These are phyloP conservation scores for Waltiozyma sp. DNA, from an alignment of 1,139 yeast genomes.

Conservation along the genomic window DNA sequence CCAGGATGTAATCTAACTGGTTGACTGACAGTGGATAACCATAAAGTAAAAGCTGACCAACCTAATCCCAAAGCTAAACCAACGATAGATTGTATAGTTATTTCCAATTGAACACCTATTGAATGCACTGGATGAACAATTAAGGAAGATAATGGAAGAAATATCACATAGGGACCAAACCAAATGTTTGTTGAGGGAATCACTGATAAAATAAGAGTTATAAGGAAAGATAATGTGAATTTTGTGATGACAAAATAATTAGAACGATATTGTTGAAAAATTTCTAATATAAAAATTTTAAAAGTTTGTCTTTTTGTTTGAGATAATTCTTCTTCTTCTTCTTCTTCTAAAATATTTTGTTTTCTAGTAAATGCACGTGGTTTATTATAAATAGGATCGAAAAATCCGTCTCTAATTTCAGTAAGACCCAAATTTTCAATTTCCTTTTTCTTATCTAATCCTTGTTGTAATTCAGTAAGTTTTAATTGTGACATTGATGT, in stretches of 20 bases:
- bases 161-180: constrained; percentile 29
- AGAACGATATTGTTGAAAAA: constrained; percentile 1
- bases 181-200: constrained; percentile 27
- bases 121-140: constrained; percentile 37
- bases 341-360: background rate
- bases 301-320: background rate
- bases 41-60: constrained; percentile 33
- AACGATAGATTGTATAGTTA: constrained; percentile 28
- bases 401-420: constrained; percentile 36
- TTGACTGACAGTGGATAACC: constrained; percentile 28
- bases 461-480: constrained; percentile 19
- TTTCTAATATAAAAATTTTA: background rate
- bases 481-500: constrained; percentile 24
- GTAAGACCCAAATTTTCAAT: constrained; percentile 25
- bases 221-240: constrained; percentile 29
- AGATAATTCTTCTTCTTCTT: background rate
- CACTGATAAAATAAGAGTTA: constrained; percentile 29
- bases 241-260: constrained; percentile 21
- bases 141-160: constrained; percentile 31
- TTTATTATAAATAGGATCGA: constrained; percentile 33
- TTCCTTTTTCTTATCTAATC: constrained; percentile 16
- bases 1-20: constrained; percentile 33
- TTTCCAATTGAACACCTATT: constrained; percentile 38
- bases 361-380: constrained; percentile 13
- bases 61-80: constrained; percentile 39